Evolutionary conservation across 2,329 filamentous ascomycete species (phyloP).

Genomic region (Setomelanomma holmii): DNA sequence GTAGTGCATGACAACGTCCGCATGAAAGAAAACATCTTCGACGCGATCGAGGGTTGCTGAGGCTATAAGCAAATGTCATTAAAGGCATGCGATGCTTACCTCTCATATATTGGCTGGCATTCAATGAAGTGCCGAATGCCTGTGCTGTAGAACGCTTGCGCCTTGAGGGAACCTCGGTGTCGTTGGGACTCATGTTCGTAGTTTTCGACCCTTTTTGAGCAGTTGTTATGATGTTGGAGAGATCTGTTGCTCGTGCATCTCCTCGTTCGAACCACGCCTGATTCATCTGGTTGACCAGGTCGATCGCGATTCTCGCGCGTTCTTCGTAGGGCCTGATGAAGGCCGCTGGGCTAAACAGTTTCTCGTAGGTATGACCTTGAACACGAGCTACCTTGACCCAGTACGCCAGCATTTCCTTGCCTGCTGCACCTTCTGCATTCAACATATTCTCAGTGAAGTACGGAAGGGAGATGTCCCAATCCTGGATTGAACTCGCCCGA

Average conservation of each 20-base stretch:
- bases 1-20: conserved; percentile 43
- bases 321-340: conserved; percentile 35
- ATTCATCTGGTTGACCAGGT: conserved; percentile 37
- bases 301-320: conserved; percentile 31
- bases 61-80: background rate
- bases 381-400: conserved; percentile 45
- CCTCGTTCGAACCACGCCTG: conserved; percentile 38
- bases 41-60: conserved; percentile 24
- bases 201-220: background rate
- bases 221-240: conserved; percentile 1
- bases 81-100: conserved; percentile 7
- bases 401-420: conserved; percentile 35
- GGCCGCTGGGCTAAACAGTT: conserved; percentile 46
- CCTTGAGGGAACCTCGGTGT: conserved; percentile 34
- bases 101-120: conserved; percentile 17
- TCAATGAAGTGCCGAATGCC: background rate
- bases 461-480: conserved; percentile 48
- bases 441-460: conserved; percentile 17
- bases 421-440: conserved; percentile 9
- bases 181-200: conserved; percentile 23
- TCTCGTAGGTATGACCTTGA: conserved; percentile 47
- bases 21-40: conserved; percentile 42
- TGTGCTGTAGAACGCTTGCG: conserved; percentile 18
- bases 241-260: conserved; percentile 24
- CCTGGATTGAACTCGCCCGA: conserved; percentile 46